These are phyloP conservation scores for Gonapodya sp. DNA, from an alignment of 192 early-diverging fungal species.

Conservation along the genomic window DNA sequence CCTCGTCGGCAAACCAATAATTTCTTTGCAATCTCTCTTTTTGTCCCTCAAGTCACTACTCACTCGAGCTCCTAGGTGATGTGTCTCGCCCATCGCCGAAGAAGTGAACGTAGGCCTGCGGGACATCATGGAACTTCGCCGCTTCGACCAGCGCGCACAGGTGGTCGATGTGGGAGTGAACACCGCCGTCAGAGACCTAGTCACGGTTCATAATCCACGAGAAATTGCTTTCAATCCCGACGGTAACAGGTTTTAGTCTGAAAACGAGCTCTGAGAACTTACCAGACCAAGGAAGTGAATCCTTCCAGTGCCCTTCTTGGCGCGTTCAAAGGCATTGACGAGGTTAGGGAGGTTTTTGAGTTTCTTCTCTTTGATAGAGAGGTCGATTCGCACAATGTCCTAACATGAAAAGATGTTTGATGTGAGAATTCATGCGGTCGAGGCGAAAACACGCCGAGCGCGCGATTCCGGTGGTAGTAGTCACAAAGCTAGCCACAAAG, in stretches of 20 bases:
- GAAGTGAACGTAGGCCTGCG: conserved; percentile 85
- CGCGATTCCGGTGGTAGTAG: too few relatives aligned
- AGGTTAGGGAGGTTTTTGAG: conserved; percentile 66
- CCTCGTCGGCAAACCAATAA: background rate
- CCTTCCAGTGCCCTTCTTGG: conserved; percentile 73
- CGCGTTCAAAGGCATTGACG: conserved; percentile 71
- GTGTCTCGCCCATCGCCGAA: conserved; percentile 98
- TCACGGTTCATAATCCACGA: too few relatives aligned
- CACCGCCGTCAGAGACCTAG: conserved; percentile 89
- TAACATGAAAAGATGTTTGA: conserved; percentile 18
- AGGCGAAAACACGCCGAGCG: too few relatives aligned
- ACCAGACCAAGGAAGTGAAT: conserved; percentile 90
- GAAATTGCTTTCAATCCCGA: too few relatives aligned
- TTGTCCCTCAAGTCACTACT: background rate
- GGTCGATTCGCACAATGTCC: conserved; percentile 98
- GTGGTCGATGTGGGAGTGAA: conserved; percentile 93
- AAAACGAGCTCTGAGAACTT: background rate
- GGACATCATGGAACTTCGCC: conserved; percentile 77
- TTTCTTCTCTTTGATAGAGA: conserved; percentile 75
- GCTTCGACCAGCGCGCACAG: conserved; percentile 69
- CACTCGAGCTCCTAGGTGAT: conserved; percentile 60
- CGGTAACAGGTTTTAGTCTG: background rate
- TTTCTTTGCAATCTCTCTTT: too few relatives aligned
- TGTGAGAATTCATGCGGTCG: too few relatives aligned
- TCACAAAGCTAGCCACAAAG: too few relatives aligned